Evolutionary conservation across 768 basidiomycete species (phyloP).

Genomic region (Russula earlei): DNA sequence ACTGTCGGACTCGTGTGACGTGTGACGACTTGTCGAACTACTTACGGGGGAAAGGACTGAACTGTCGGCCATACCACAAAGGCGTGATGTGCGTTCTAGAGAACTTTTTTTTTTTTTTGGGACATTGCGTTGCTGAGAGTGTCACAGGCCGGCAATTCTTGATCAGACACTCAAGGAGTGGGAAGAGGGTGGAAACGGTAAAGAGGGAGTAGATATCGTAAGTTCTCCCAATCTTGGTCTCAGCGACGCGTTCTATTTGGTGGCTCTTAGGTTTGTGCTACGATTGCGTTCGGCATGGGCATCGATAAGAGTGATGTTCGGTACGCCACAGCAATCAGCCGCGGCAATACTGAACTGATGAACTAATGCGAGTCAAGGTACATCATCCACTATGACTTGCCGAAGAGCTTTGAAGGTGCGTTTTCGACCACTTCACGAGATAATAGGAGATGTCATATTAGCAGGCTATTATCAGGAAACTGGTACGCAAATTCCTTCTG

Average conservation of each 20-base stretch:
- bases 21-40: conserved; percentile 61
- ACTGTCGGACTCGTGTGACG: conserved; percentile 57
- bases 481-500: conserved; percentile 33
- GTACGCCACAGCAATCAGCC: conserved; percentile 25
- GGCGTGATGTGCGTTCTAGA: conserved; percentile 44
- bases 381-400: conserved; percentile 73
- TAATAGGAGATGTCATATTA: background rate
- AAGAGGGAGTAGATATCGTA: conserved; percentile 55
- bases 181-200: conserved; percentile 42
- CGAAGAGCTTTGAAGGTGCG: conserved; percentile 75
- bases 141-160: conserved; percentile 37
- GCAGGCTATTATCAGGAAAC: conserved; percentile 84
- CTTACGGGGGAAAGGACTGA: conserved; percentile 57
- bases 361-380: conserved; percentile 35
- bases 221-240: conserved; percentile 21
- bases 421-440: background rate
- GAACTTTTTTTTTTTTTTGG: background rate
- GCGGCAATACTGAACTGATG: background rate
- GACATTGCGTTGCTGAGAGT: background rate
- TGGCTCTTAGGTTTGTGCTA: conserved; percentile 53
- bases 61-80: conserved; percentile 65
- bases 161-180: conserved; percentile 49
- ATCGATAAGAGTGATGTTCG: conserved; percentile 78
- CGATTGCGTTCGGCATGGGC: conserved; percentile 80
- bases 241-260: no score